Conservation (phyloP, 805 yeast genomes). For the Metschnikowia peoriensis region DNA sequence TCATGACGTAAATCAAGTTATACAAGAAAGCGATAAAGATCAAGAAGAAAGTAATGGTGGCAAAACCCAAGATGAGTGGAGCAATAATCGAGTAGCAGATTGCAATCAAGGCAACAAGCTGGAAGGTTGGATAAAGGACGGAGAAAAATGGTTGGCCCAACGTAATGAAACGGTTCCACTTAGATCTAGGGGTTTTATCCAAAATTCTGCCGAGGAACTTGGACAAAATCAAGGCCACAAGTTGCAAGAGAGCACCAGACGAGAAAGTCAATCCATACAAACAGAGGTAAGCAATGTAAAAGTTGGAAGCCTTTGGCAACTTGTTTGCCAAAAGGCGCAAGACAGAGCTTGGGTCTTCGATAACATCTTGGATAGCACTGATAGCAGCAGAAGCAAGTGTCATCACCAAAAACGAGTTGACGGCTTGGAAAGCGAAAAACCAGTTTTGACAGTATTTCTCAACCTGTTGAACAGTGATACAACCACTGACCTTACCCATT, state of each 20-base stretch:
- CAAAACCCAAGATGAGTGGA: slow-evolving; percentile 67
- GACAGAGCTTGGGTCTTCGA: slow-evolving; percentile 65
- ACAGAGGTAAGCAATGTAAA: slow-evolving; percentile 79
- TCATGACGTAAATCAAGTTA: slow-evolving; percentile 60
- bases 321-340: slow-evolving; percentile 70
- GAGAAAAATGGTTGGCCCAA: slow-evolving; percentile 78
- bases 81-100: slow-evolving; percentile 77
- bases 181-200: slow-evolving; percentile 88
- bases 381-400: slow-evolving; percentile 82
- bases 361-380: slow-evolving; percentile 69
- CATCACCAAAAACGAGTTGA: slow-evolving; percentile 82
- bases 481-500: slow-evolving; percentile 74
- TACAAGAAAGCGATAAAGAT: slow-evolving; percentile 63
- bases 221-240: slow-evolving; percentile 69
- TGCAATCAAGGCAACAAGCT: slow-evolving; percentile 70
- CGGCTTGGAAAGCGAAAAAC: slow-evolving; percentile 87
- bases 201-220: slow-evolving; percentile 67
- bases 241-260: slow-evolving; percentile 73
- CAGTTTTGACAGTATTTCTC: slow-evolving; percentile 85
- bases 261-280: slow-evolving; percentile 79
- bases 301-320: slow-evolving; percentile 87
- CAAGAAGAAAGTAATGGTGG: slow-evolving; percentile 55
- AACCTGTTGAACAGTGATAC: slow-evolving; percentile 64
- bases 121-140: slow-evolving; percentile 72
- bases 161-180: slow-evolving; percentile 73